phyloP scores from a whole-genome alignment of 106 monocot species.

The Amphibolis antarctica region DNA sequence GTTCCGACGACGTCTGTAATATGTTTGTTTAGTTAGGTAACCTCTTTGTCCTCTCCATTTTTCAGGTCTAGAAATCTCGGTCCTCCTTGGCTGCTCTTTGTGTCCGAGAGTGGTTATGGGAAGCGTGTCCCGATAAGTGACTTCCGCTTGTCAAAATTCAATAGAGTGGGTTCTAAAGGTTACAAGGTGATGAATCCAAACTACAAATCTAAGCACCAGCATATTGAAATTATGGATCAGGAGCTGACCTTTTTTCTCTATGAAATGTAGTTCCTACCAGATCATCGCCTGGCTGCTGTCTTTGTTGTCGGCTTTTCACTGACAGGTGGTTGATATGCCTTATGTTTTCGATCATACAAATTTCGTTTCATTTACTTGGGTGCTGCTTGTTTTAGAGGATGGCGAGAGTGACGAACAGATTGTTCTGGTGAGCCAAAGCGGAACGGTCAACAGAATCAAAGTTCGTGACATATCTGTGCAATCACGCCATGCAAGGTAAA shows the following conservation, averaged over 20 bases:
- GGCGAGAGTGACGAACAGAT: slow-evolving; percentile 89
- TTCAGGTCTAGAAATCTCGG: slow-evolving; percentile 44
- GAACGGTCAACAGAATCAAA: slow-evolving; percentile 91
- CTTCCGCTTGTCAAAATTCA: slow-evolving; percentile 67
- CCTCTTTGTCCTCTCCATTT: neutral
- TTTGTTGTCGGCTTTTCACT: slow-evolving; percentile 83
- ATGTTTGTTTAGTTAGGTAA: neutral
- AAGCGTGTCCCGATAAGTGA: slow-evolving; percentile 77
- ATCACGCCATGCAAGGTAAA: slow-evolving; percentile 60
- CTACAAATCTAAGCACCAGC: neutral
- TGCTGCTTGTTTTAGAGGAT: slow-evolving; percentile 46
- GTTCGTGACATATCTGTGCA: slow-evolving; percentile 90
- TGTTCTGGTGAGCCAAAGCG: slow-evolving; percentile 94
- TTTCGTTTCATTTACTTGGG: slow-evolving; percentile 3
- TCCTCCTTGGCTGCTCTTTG: slow-evolving; percentile 90
- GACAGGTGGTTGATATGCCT: slow-evolving; percentile 33
- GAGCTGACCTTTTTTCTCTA: neutral
- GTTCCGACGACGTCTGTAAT: neutral
- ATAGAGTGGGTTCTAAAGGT: slow-evolving; percentile 62
- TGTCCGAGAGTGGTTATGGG: slow-evolving; percentile 82
- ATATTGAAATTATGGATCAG: neutral
- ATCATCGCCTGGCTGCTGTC: slow-evolving; percentile 71
- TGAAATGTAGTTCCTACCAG: slow-evolving; percentile 45
- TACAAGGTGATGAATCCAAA: slow-evolving; percentile 57
- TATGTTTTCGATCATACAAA: too few species aligned